phyloP scores from a whole-genome alignment of 345 rosid genomes.

The Garcia nutans region DNA sequence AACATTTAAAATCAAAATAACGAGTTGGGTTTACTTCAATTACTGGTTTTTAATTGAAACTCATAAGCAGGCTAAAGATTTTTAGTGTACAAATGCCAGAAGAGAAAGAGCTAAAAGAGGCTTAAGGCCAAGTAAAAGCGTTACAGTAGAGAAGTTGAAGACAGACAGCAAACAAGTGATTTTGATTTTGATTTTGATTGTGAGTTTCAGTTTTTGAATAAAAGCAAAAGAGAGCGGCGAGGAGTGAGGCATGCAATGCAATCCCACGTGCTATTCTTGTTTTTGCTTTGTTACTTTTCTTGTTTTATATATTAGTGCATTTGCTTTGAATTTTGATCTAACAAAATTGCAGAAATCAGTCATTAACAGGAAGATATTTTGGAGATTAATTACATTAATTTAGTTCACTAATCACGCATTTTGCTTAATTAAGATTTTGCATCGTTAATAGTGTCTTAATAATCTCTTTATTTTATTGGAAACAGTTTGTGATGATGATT shows the following conservation, averaged over 20 bases:
- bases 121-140: neutral
- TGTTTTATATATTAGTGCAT: neutral
- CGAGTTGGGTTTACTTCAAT: neutral
- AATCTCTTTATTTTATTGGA: neutral
- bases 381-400: neutral
- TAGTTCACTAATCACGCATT: neutral
- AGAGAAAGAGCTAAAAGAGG: neutral
- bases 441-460: neutral
- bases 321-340: neutral
- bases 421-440: neutral
- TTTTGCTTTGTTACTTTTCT: neutral
- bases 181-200: constrained; percentile 8
- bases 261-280: constrained; percentile 37
- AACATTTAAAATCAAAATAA: neutral
- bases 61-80: neutral
- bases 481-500: constrained; percentile 7
- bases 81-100: neutral
- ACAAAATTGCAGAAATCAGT: neutral
- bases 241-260: constrained; percentile 38
- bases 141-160: neutral
- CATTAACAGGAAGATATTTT: neutral
- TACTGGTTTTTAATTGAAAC: neutral
- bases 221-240: constrained; percentile 32
- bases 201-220: constrained; percentile 20
- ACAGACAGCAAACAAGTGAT: neutral